Base-by-base conservation (phyloP, 1,284 basidiomycete species). In the Boletus semigastroideus region DNA sequence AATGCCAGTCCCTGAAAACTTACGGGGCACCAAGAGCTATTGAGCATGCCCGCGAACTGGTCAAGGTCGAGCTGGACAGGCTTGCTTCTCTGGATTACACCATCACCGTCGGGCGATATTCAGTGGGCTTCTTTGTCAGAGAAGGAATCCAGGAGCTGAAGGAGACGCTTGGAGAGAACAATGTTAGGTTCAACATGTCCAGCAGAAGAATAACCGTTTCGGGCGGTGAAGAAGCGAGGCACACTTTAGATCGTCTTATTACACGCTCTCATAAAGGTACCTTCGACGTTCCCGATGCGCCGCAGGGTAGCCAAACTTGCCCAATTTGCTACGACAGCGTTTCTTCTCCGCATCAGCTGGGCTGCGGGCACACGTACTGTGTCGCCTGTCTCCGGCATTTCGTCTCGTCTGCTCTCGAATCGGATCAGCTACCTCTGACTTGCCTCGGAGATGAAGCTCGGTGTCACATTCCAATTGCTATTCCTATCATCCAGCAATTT, bases 331-430 rank as follows among this genome's bases (percentile, higher is more conserved):
- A 72, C 42, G 74, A 77, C 56, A 57, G 64, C 1, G 68, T 76
- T 14, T 73, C 76, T 3, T 66, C 72, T 48, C 78, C 80, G 1
- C 63, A 77, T 31, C 61, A 61, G 20, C 67, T 85, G 20, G 74
- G 68, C 0, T 84, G 82, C 48, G 75, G 76, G 4, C 83, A 84
- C 54, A 56, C 68, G 4, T 84, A 82, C 55, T 84, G 82, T 55
- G 65, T 71, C 4, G 68, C 70, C 5, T 84, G 82, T 50, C 59
- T 84, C 22, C 73, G 71, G 2, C 79, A 82, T 56, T 77, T 77
- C 55, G 59, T 84, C 43, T 69, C 68, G 8, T 78, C 77, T 10
- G 77, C 78, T 20, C 25, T 59, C 16, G 75, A 79, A 34, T 70
- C 64, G 8, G 72, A 74, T 45, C 69, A 57, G 2, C 75, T 84